These are phyloP conservation scores for Waltergamsia citrina DNA, from an alignment of 2,329 filamentous ascomycete species.

Conservation along the genomic window DNA sequence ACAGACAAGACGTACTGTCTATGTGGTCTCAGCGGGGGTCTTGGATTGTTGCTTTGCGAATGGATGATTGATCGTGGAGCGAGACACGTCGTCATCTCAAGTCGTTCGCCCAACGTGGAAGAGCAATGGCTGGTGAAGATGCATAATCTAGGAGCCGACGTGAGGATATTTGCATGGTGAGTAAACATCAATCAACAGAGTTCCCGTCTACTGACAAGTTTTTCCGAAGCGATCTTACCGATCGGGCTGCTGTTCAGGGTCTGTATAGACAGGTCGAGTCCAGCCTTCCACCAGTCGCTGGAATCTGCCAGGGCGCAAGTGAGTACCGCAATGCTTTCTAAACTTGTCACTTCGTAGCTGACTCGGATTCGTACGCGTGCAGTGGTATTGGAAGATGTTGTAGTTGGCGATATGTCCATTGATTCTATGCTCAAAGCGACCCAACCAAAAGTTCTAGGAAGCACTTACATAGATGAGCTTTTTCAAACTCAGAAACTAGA, in stretches of 20 bases:
- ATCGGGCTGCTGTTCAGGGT: background rate
- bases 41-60: conserved; percentile 23
- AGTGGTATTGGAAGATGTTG: no score
- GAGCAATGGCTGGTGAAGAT: background rate
- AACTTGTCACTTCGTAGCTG: no score
- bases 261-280: background rate
- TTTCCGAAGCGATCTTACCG: background rate
- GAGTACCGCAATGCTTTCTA: conserved; percentile 15
- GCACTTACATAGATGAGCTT: conserved; percentile 26
- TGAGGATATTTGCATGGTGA: no score
- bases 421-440: conserved; percentile 13
- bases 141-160: no score
- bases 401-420: conserved; percentile 14
- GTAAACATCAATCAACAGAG: no score
- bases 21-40: conserved; percentile 17
- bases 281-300: conserved; percentile 20
- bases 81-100: conserved; percentile 22
- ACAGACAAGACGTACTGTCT: conserved; percentile 23
- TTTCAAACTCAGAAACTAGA: conserved; percentile 15
- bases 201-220: no score
- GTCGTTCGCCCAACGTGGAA: conserved; percentile 21
- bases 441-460: conserved; percentile 23
- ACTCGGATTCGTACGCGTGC: no score
- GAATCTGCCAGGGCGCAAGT: conserved; percentile 29
- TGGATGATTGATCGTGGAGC: conserved; percentile 26